phyloP scores from a whole-genome alignment of 345 rosid genomes.

The Populus ilicifolia region DNA sequence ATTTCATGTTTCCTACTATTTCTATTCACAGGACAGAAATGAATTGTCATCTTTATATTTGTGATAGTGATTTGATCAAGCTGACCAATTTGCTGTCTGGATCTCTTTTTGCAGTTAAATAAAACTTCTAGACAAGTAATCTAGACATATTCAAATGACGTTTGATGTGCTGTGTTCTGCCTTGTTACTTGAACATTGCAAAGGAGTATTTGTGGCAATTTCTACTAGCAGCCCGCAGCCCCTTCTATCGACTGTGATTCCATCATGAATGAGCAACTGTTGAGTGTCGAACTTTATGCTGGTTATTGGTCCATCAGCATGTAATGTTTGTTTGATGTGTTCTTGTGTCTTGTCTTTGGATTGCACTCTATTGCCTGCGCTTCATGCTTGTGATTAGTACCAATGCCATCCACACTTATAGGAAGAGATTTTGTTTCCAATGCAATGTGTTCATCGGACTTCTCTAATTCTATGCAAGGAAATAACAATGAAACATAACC shows the following conservation, averaged over 20 bases:
- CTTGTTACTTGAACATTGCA: background rate
- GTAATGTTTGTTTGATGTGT: too few relatives aligned
- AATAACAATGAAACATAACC: background rate
- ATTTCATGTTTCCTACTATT: background rate
- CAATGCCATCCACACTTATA: too few relatives aligned
- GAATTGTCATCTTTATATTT: background rate
- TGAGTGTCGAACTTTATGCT: too few relatives aligned
- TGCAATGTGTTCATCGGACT: background rate
- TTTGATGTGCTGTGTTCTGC: background rate
- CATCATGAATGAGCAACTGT: too few relatives aligned
- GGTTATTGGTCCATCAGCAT: too few relatives aligned
- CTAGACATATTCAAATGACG: conserved; percentile 7
- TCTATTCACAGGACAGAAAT: background rate
- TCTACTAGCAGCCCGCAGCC: too few relatives aligned
- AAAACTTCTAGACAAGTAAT: conserved; percentile 5
- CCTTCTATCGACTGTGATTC: too few relatives aligned
- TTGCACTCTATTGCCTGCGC: too few relatives aligned
- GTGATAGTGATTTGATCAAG: background rate
- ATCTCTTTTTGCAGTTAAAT: conserved; percentile 9
- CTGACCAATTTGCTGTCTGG: background rate
- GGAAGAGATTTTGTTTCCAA: background rate
- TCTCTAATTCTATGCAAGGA: background rate
- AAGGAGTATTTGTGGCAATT: background rate
- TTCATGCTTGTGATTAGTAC: too few relatives aligned
- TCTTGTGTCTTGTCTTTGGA: too few relatives aligned